Evolutionary conservation across 176 grass and related monocot genomes (phyloP), one percentile per base, ranked within the genome.

Genomic region (Aegilops bicornis): DNA sequence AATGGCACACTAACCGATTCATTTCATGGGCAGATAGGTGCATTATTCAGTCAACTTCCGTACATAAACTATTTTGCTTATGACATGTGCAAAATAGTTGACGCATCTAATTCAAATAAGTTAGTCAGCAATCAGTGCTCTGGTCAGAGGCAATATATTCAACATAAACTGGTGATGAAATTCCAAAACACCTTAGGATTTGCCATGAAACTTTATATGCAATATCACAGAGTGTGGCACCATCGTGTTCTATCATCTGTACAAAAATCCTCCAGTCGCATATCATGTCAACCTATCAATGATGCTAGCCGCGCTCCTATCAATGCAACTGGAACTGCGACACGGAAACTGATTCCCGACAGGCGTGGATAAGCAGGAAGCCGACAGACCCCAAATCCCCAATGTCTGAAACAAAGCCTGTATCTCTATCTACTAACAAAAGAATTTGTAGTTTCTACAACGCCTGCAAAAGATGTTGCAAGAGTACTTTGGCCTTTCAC

Each of bases 191-290:
- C 42, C 8, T 50, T 16, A 50, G 25, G 72, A 75, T 75, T 75
- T 74, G 72, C 3, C 42, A 23, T 48, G 23, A 17, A 48, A 48
- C 33, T 71, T 69, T 29, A 36, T n/a, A 15, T 58, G 54, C 17
- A 29, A 80, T 29, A 45, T 27, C 9, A 29, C 61, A 22, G 69
- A 83, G 52, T 22, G 58, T 40, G 32, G 60, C 69, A 60, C 50
- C 15, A 30, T 60, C 14, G 48, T 52, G 20, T 11, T 29, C 40
- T 67, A 39, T 76, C 14, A 11, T 80, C 4, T 50, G 20, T 40
- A 81, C 59, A 89, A 81, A 81, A 81, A 70, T 1, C 4, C 20
- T 62, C 24, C 60, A 67, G 37, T 59, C 11, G 45, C 30, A 64
- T 25, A 24, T 62, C n/a, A 25, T 56, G 73, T 19, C 76, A 80